These are phyloP conservation scores for Parathielavia appendiculata DNA, from an alignment of 495 filamentous ascomycete species.

Conservation along the genomic window DNA sequence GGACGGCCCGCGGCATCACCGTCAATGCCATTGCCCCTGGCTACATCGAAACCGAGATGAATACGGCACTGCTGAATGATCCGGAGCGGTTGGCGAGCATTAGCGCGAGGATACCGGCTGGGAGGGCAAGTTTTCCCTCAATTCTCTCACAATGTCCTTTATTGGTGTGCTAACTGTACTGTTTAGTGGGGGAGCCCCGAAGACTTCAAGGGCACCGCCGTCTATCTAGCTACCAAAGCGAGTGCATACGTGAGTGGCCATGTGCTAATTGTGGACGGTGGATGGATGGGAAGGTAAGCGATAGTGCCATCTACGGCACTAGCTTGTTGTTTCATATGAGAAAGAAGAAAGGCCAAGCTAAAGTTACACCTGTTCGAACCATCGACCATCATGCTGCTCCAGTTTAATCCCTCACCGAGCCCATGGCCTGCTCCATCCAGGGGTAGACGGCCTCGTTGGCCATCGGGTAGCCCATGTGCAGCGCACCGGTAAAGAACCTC, in stretches of 20 bases:
- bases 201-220: constrained; percentile 80
- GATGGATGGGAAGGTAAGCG: constrained; percentile 82
- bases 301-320: not conserved
- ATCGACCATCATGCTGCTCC: not conserved
- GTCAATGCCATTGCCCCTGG: constrained; percentile 77
- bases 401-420: constrained; percentile 20
- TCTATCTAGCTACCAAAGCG: constrained; percentile 71
- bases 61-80: constrained; percentile 73
- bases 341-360: too few species aligned
- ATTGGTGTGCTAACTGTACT: not conserved
- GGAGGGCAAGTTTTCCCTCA: constrained; percentile 39
- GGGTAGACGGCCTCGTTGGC: constrained; percentile 50
- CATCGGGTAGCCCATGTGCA: constrained; percentile 63
- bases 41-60: constrained; percentile 93
- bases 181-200: constrained; percentile 71
- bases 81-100: constrained; percentile 63
- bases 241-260: constrained; percentile 81
- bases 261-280: constrained; percentile 78
- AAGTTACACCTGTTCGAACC: not conserved
- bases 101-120: constrained; percentile 75
- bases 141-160: not conserved
- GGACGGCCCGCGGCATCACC: constrained; percentile 69
- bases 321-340: not conserved
- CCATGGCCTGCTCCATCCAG: constrained; percentile 52
- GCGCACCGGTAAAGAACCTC: constrained; percentile 52